A percentile compares a stretch with the other conserved stretches of the same genome.
Conservation (phyloP, 306 rosid species). For the Dalbergia cultrata region DNA sequence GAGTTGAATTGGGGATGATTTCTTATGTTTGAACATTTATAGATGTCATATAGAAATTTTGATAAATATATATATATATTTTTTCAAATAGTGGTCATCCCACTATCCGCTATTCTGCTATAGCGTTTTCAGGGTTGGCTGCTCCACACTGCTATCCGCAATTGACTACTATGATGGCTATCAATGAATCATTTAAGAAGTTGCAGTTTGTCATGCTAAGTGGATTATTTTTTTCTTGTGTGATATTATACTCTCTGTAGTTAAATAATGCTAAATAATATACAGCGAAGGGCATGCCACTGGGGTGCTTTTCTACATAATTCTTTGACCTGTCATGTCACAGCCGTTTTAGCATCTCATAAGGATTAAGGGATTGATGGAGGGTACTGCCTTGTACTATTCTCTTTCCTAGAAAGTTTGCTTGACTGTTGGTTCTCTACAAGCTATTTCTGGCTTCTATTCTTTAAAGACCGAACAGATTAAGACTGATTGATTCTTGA, state of each 20-base stretch:
- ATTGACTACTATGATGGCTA: too few relatives aligned
- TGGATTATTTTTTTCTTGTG: slow-evolving; percentile 9
- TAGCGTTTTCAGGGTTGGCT: too few relatives aligned
- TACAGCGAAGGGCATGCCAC: slow-evolving; percentile 12
- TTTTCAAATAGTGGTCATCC: too few relatives aligned
- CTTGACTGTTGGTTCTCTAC: slow-evolving; percentile 5
- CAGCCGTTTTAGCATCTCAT: neutral
- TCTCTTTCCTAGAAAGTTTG: slow-evolving; percentile 12
- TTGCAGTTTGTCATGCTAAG: slow-evolving; percentile 29
- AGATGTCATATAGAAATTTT: too few relatives aligned
- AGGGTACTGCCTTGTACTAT: neutral
- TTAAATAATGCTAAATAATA: neutral
- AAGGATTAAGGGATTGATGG: neutral
- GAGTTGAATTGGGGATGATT: too few relatives aligned
- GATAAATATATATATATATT: too few relatives aligned
- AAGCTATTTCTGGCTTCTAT: neutral
- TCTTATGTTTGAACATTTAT: too few relatives aligned
- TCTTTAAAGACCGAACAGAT: neutral
- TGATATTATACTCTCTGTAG: neutral
- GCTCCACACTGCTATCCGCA: too few relatives aligned
- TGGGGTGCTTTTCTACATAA: neutral
- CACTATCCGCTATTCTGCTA: too few relatives aligned
- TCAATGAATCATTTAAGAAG: slow-evolving; percentile 13
- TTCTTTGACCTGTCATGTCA: neutral
- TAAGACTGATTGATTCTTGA: neutral